Evolutionary conservation across 306 rosid genomes (phyloP).

Genomic region (Cyamopsis tetragonoloba): DNA sequence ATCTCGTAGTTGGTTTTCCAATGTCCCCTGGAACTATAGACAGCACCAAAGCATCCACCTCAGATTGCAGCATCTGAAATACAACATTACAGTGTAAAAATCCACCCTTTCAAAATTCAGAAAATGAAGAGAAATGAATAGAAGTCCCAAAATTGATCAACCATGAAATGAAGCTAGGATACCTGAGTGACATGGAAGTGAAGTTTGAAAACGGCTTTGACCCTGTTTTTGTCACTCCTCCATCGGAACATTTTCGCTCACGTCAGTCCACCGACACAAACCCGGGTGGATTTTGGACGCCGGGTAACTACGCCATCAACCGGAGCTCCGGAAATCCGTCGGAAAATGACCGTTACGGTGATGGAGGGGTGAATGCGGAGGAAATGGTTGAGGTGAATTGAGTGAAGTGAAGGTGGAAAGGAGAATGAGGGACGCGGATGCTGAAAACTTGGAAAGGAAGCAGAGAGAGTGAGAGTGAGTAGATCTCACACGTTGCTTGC

Average conservation of each 20-base stretch:
- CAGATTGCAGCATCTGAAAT: constrained; percentile 58
- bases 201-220: constrained; percentile 80
- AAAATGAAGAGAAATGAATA: neutral
- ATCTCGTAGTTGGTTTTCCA: constrained; percentile 67
- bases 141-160: neutral
- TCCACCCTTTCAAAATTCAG: neutral
- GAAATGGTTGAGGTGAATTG: neutral
- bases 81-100: constrained; percentile 4
- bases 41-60: constrained; percentile 59
- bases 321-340: constrained; percentile 23
- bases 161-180: neutral
- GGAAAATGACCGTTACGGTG: constrained; percentile 14
- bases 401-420: constrained; percentile 1
- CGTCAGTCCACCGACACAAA: constrained; percentile 5
- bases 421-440: neutral
- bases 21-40: constrained; percentile 71
- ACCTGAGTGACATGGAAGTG: constrained; percentile 90
- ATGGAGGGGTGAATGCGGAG: neutral
- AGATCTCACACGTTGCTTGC: constrained; percentile 28
- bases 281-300: constrained; percentile 6
- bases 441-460: neutral
- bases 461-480: constrained; percentile 26
- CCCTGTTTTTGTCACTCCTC: constrained; percentile 80
- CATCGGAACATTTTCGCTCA: constrained; percentile 75
- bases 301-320: constrained; percentile 24